Evolutionary conservation across 768 basidiomycete species (phyloP).

Genomic region (Royoungia palumana): DNA sequence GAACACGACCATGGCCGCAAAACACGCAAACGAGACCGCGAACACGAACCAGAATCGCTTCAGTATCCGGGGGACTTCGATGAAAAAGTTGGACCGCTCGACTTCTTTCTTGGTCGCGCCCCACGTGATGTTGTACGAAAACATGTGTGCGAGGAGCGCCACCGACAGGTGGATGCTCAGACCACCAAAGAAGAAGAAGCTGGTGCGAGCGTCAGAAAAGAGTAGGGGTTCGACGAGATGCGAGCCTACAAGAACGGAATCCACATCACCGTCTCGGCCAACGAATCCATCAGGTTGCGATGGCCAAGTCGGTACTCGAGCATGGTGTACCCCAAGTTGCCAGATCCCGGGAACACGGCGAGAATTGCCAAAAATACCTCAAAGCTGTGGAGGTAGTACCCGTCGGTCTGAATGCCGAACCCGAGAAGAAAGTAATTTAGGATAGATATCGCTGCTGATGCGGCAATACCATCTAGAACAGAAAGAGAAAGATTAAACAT

Average conservation of each 20-base stretch:
- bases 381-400: constrained; percentile 74
- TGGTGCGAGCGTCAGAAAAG: constrained; percentile 1
- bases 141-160: constrained; percentile 55
- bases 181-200: constrained; percentile 55
- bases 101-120: constrained; percentile 76
- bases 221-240: no score
- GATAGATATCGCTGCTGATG: constrained; percentile 54
- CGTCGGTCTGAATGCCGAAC: constrained; percentile 67
- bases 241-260: constrained; percentile 37
- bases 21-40: constrained; percentile 46
- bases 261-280: constrained; percentile 25
- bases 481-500: not conserved
- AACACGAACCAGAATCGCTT: constrained; percentile 74
- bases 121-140: constrained; percentile 61
- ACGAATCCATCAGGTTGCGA: constrained; percentile 10
- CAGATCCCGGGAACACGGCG: constrained; percentile 70
- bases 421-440: constrained; percentile 76
- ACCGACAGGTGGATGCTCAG: constrained; percentile 50
- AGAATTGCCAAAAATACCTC: constrained; percentile 76
- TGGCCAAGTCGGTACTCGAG: constrained; percentile 70
- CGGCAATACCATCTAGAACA: constrained; percentile 54
- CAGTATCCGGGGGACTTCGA: constrained; percentile 81
- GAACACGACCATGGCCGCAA: constrained; percentile 57
- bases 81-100: constrained; percentile 85
- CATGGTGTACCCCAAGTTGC: constrained; percentile 66